Conservation (phyloP, 176 grass and related monocot genomes). For the Oryza nivara region DNA sequence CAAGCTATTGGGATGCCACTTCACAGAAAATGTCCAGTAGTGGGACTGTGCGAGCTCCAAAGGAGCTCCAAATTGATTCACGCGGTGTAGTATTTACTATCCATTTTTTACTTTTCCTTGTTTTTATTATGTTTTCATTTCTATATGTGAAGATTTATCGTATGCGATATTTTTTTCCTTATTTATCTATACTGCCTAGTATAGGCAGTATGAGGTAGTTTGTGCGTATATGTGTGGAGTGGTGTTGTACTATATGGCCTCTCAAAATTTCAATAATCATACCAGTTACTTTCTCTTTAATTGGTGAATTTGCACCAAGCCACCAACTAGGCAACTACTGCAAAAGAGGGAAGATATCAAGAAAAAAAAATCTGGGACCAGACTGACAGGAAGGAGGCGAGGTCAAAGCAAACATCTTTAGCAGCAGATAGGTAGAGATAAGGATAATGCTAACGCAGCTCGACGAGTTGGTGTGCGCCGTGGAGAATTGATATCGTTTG, state of each 20-base stretch:
- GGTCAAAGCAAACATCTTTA: slow-evolving; percentile 45
- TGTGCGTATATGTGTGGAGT: no score
- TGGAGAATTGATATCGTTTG: slow-evolving; percentile 55
- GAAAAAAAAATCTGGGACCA: slow-evolving; percentile 27
- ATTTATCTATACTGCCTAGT: no score
- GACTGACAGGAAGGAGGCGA: slow-evolving; percentile 20
- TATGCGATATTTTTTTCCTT: no score
- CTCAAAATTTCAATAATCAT: background rate
- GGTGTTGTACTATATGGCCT: background rate
- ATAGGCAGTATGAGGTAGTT: no score
- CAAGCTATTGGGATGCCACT: no score
- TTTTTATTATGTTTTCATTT: no score
- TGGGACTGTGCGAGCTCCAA: no score
- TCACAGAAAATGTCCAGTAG: no score
- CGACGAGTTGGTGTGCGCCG: slow-evolving; percentile 32
- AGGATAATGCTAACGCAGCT: slow-evolving; percentile 45
- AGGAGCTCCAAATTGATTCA: no score
- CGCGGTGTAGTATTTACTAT: no score
- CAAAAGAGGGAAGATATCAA: background rate
- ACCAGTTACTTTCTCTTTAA: background rate
- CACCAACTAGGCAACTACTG: background rate
- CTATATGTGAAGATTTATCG: no score
- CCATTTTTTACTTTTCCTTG: no score
- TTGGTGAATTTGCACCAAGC: slow-evolving; percentile 6
- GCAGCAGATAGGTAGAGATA: slow-evolving; percentile 43